phyloP scores from a whole-genome alignment of 768 basidiomycete genomes.

The Sporobolomyces pararoseus region DNA sequence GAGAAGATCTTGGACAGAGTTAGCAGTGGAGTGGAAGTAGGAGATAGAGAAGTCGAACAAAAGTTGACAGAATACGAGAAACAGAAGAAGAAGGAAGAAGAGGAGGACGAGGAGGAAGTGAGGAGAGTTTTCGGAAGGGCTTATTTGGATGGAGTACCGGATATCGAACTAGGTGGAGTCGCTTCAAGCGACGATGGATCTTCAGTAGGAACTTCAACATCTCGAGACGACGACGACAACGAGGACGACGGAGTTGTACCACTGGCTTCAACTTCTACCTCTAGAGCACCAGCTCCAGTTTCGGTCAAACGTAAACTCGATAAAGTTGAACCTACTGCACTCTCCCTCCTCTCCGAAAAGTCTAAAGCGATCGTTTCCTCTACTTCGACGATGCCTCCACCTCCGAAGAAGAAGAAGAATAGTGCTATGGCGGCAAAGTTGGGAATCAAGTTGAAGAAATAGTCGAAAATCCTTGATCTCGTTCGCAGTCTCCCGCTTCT shows the following conservation, averaged over 20 bases:
- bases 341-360: slow-evolving; percentile 65
- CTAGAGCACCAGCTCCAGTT: slow-evolving; percentile 12
- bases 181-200: slow-evolving; percentile 43
- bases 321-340: slow-evolving; percentile 67
- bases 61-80: slow-evolving; percentile 64
- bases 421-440: slow-evolving; percentile 60
- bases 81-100: slow-evolving; percentile 63
- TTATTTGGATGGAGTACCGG: slow-evolving; percentile 44
- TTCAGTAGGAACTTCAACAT: slow-evolving; percentile 42
- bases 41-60: slow-evolving; percentile 57
- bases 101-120: slow-evolving; percentile 90
- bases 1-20: slow-evolving; percentile 65
- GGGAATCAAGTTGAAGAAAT: slow-evolving; percentile 63
- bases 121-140: slow-evolving; percentile 79
- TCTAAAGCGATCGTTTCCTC: slow-evolving; percentile 61
- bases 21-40: slow-evolving; percentile 52
- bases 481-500: not conserved
- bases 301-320: slow-evolving; percentile 74
- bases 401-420: slow-evolving; percentile 58
- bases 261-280: slow-evolving; percentile 15
- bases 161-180: slow-evolving; percentile 40
- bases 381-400: slow-evolving; percentile 50
- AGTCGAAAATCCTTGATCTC: not conserved
- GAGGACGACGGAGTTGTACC: slow-evolving; percentile 48
- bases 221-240: slow-evolving; percentile 45